Evolutionary conservation across 352 stramenopile genomes (phyloP), one percentile per base, ranked within the genome.

Genomic region (Pythium vanterpoolii): DNA sequence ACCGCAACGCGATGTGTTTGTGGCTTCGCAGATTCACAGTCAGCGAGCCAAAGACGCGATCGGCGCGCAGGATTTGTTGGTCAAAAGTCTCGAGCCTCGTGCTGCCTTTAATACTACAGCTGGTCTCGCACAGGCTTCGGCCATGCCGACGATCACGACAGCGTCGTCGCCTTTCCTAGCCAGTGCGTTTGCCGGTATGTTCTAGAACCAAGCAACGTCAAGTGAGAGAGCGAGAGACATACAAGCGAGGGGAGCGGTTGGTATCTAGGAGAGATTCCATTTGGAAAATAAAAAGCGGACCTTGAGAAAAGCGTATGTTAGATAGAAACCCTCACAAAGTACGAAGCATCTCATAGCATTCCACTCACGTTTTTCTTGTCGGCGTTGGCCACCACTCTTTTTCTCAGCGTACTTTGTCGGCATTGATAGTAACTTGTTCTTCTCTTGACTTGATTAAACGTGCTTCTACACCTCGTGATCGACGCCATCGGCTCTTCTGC

Each of bases 41-140:
- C 44, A 62, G 30, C 9, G 31, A 18, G 47, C 64, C 21, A 74
- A 77, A 53, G 66, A 81, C 47, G 42, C 61, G 11, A 62, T 83
- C 1, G 69, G 70, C 13, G 60, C 81, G 14, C 64, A 79, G 36
- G 72, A 79, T 19, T 31, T 78, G 16, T 39, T 83, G 19, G 23
- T 27, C 1, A 45, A 61, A 5, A 56, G 62, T 24, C 53, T 71
- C 26, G 58, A 73, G n/a, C 47, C 18, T 13, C 38, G 57, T 4
- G 33, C 42, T 9, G 46, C 55, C 4, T 2, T 45, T 10, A 21
- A 19, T 11, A 52, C 53, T 34, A n/a, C 36, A 11, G 3, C 53
- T n/a, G 53, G 31, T 7, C 36, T 53, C 19, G 28, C 36, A 16
- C 46, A 27, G 0, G 36, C 19, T 1, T 38, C 36, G 10, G 19